phyloP scores from a whole-genome alignment of 2,329 filamentous ascomycete species.

The Colletotrichum scovillei region DNA sequence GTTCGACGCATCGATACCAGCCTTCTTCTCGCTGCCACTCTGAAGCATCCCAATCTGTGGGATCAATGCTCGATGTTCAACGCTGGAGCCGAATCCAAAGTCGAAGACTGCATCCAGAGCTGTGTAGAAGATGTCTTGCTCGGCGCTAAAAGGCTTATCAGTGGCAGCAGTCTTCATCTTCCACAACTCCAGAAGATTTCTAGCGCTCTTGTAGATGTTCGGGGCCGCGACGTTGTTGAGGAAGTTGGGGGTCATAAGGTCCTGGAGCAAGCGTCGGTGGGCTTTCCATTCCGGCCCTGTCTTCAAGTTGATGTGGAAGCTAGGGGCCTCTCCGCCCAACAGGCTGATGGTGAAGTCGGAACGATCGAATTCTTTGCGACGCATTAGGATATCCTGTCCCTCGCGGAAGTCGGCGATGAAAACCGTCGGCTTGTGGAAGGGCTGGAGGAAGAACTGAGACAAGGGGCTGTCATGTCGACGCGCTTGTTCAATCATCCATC shows the following conservation, averaged over 20 bases:
- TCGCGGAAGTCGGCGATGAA: conserved; percentile 48
- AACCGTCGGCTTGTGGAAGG: conserved; percentile 44
- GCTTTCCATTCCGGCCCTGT: conserved; percentile 45
- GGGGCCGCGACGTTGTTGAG: conserved; percentile 46
- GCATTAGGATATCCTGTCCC: conserved; percentile 46
- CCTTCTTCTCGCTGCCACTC: neutral
- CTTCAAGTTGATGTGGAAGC: conserved; percentile 46
- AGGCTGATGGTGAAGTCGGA: conserved; percentile 3
- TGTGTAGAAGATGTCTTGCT: conserved; percentile 43
- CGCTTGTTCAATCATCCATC: conserved; percentile 42
- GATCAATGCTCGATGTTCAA: neutral
- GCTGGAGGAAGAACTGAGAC: conserved; percentile 48
- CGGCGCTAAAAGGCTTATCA: conserved; percentile 44
- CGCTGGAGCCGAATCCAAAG: conserved; percentile 41
- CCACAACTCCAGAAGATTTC: conserved; percentile 48
- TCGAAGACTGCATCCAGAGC: conserved; percentile 47
- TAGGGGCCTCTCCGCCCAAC: conserved; percentile 32
- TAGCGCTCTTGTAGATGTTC: conserved; percentile 44
- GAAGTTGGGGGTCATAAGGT: conserved; percentile 51
- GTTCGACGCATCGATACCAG: neutral
- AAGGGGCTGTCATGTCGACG: conserved; percentile 41
- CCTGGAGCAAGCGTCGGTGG: conserved; percentile 48
- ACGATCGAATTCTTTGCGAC: conserved; percentile 49
- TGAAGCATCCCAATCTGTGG: neutral
- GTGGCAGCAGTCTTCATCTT: conserved; percentile 44